These are phyloP conservation scores for Penicillium mononematosum DNA, from an alignment of 495 filamentous ascomycete species.

Conservation along the genomic window DNA sequence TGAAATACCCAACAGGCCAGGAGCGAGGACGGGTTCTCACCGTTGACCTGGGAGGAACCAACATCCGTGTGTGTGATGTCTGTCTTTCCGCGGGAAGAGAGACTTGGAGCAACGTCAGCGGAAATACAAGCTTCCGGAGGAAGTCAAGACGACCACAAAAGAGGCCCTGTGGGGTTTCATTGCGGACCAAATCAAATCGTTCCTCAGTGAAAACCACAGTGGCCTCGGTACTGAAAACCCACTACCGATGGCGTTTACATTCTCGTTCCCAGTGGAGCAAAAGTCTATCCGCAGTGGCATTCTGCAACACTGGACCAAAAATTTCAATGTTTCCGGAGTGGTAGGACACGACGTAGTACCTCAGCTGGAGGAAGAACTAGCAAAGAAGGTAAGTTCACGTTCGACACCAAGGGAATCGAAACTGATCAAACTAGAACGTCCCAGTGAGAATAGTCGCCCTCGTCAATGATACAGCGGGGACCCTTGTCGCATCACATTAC, in stretches of 20 bases:
- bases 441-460: constrained; percentile 84
- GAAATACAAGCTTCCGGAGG: constrained; percentile 86
- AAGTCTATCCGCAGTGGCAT: constrained; percentile 84
- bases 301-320: constrained; percentile 94
- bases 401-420: background rate
- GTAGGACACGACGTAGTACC: constrained; percentile 89
- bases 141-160: constrained; percentile 74
- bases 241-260: constrained; percentile 86
- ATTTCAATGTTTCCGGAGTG: constrained; percentile 87
- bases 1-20: constrained; percentile 71
- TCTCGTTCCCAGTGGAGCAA: constrained; percentile 90
- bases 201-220: constrained; percentile 77
- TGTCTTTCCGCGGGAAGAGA: constrained; percentile 72
- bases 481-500: constrained; percentile 88
- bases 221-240: constrained; percentile 46
- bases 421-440: constrained; percentile 53
- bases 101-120: constrained; percentile 92
- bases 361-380: constrained; percentile 77
- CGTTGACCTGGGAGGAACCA: constrained; percentile 94
- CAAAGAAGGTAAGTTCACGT: constrained; percentile 56
- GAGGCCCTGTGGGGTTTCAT: constrained; percentile 92
- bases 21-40: constrained; percentile 87
- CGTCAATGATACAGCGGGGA: constrained; percentile 95
- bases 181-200: constrained; percentile 81
- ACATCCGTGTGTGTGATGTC: constrained; percentile 90